These are phyloP conservation scores for Diplodia intermedia DNA, from an alignment of 2,329 filamentous ascomycete genomes.

Conservation along the genomic window DNA sequence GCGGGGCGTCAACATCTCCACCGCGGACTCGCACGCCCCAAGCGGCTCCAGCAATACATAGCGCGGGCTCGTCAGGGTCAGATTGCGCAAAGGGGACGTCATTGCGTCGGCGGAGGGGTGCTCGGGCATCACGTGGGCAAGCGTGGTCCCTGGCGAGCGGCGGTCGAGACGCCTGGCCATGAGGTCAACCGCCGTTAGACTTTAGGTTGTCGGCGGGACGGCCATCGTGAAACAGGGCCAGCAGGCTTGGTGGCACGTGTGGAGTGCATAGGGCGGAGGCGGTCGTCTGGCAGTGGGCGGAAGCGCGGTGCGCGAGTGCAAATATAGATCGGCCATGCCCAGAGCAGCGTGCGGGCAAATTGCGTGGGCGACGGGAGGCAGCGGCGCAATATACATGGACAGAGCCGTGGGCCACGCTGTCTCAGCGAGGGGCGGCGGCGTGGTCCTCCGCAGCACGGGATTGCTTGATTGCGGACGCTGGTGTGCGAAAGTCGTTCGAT, in stretches of 20 bases:
- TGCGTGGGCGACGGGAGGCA: slow-evolving; percentile 1
- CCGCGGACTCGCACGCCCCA: slow-evolving; percentile 6
- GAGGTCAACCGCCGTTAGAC: slow-evolving; percentile 15
- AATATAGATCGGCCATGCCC: slow-evolving; percentile 29
- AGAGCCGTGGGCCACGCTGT: slow-evolving; percentile 20
- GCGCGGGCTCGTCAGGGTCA: neutral
- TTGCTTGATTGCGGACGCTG: slow-evolving; percentile 1
- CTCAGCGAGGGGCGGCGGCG: slow-evolving; percentile 20
- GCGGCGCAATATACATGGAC: slow-evolving; percentile 19
- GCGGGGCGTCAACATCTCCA: neutral
- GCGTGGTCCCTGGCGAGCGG: neutral
- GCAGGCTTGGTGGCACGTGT: slow-evolving; percentile 18
- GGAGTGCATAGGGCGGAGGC: slow-evolving; percentile 23
- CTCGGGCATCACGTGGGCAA: neutral
- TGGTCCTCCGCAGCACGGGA: slow-evolving; percentile 18
- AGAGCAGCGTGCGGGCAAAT: slow-evolving; percentile 12
- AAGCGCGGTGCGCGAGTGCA: slow-evolving; percentile 15
- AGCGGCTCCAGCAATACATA: neutral
- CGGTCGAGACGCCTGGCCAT: neutral
- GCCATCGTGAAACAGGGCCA: slow-evolving; percentile 23
- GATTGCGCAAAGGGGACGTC: neutral
- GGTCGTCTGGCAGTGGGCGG: neutral
- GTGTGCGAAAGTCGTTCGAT: slow-evolving; percentile 21
- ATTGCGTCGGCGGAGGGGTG: neutral
- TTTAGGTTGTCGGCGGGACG: slow-evolving; percentile 25